Conservation (phyloP, 352 stramenopile species). For the Thraustochytrium sp. region DNA sequence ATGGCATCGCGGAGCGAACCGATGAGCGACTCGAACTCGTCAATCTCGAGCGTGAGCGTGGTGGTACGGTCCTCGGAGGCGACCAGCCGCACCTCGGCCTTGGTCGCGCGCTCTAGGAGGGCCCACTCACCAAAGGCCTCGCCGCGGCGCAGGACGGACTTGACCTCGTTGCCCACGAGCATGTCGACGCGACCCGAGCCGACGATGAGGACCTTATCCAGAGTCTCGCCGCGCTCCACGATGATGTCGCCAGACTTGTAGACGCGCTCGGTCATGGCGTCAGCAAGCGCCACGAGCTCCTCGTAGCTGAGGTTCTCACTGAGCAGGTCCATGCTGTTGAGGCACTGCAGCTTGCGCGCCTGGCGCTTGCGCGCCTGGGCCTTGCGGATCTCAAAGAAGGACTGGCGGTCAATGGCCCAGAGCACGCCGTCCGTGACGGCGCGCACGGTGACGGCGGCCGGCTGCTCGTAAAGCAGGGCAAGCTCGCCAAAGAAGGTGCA, state of each 20-base stretch:
- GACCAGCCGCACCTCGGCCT: slow-evolving; percentile 56
- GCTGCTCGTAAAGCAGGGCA: slow-evolving; percentile 91
- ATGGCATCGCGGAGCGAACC: not conserved
- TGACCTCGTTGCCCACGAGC: slow-evolving; percentile 20
- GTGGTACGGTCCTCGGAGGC: not conserved
- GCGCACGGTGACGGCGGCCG: slow-evolving; percentile 82
- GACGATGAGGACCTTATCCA: slow-evolving; percentile 34
- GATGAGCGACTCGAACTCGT: slow-evolving; percentile 32
- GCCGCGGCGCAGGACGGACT: not conserved
- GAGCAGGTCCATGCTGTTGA: slow-evolving; percentile 31
- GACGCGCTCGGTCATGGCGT: slow-evolving; percentile 30
- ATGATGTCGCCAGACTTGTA: slow-evolving; percentile 16
- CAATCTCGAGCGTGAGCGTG: slow-evolving; percentile 14
- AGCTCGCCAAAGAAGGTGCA: slow-evolving; percentile 71
- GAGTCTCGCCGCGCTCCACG: not conserved
- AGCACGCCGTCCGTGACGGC: slow-evolving; percentile 65
- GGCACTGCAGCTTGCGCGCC: slow-evolving; percentile 2
- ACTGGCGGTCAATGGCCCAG: slow-evolving; percentile 19
- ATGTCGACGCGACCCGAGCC: slow-evolving; percentile 7
- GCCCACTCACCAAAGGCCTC: slow-evolving; percentile 77
- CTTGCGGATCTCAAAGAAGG: slow-evolving; percentile 44
- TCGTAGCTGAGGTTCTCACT: not conserved
- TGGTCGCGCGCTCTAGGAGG: slow-evolving; percentile 89
- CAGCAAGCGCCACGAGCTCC: not conserved
- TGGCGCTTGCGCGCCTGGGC: slow-evolving; percentile 33